Conservation (phyloP, 2,329 filamentous ascomycete species). For the Sporothrix mexicana region DNA sequence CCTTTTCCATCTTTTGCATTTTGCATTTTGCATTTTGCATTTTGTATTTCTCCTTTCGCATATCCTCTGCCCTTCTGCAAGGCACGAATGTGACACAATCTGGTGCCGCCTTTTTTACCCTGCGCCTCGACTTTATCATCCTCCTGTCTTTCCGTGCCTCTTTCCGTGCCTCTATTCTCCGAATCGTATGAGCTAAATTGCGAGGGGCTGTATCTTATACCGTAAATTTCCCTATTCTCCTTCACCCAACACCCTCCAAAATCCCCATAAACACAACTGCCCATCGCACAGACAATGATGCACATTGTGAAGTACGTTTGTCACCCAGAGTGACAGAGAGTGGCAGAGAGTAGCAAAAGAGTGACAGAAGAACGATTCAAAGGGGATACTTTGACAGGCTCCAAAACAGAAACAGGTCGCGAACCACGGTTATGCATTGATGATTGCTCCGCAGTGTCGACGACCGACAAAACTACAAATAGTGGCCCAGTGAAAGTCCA, state of each 20-base stretch:
- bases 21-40: background rate
- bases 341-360: no score
- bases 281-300: slow-evolving; percentile 19
- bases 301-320: background rate
- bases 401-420: background rate
- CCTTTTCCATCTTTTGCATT: background rate
- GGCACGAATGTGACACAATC: background rate
- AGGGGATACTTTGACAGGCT: background rate
- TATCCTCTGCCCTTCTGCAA: no score
- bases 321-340: no score
- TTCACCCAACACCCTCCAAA: no score
- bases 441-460: background rate
- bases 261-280: background rate
- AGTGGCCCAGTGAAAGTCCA: no score
- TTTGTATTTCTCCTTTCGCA: background rate
- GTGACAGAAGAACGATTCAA: background rate
- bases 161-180: background rate
- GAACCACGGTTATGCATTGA: slow-evolving; percentile 3
- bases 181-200: slow-evolving; percentile 2
- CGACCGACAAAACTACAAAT: no score
- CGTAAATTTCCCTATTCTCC: background rate
- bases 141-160: background rate
- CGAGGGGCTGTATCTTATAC: background rate
- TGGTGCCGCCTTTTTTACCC: background rate
- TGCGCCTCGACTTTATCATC: no score